Evolutionary conservation across 805 yeast genomes (phyloP), one percentile per base, ranked within the genome.

Genomic region (Candida maris): DNA sequence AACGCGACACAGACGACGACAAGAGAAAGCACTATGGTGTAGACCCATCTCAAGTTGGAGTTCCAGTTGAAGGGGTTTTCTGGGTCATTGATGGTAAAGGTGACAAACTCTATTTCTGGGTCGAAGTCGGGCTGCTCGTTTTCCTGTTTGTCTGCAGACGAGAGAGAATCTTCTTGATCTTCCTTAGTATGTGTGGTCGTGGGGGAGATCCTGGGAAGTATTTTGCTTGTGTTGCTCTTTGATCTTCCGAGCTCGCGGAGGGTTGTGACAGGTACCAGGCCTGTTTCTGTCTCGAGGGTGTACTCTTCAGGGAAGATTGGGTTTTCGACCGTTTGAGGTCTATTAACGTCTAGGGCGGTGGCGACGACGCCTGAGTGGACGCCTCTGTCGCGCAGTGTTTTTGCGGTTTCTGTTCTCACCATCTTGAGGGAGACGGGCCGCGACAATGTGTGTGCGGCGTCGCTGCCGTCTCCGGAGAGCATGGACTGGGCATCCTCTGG

Each of bases 271-370:
- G 91, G 93, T 10, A 88, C 96, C 37, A 88, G 67, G 45, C 96
- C 96, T 5, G 96, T 85, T 35, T 73, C 72, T 0, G 96, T 88
- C 66, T 88, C 96, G 59, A 88, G 46, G 5, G 88, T 83, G 58
- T 85, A 88, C 57, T 88, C 96, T 67, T 88, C 96, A 6, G 96
- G 96, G 70, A 88, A 88, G 23, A 87, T 81, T 12, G 91, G 84
- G 44, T 73, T 72, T 41, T 69, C 72, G 17, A 74, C 68, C 25
- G 54, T 63, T 32, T 66, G 49, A 6, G 85, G 83, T 30, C 77
- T 72, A 46, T 73, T 72, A 26, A 79, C 62, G 46, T 77, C 85
- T 0, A 77, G 72, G 8, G 31, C 31, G 7, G 31, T 28, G 19
- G 65, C 53, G 4, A 85, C 79, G 1, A 75, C 65, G 4, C 63